Percentiles rank a stretch among this genome's conserved stretches.
phyloP scores from a whole-genome alignment of 345 rosid genomes.

The Citrus sp. region DNA sequence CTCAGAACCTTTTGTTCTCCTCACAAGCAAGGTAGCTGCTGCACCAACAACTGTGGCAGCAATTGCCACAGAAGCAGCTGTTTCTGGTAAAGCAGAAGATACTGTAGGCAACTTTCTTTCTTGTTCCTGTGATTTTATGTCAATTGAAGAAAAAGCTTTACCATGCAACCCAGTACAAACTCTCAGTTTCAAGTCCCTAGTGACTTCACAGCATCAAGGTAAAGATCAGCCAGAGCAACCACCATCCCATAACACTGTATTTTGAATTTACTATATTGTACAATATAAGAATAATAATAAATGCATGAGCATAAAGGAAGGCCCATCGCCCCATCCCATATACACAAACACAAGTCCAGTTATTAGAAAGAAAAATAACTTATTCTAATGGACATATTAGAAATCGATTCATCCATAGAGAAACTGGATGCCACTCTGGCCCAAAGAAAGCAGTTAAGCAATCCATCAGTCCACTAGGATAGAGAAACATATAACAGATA shows the following conservation, averaged over 20 bases:
- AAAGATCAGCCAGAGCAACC: constrained; percentile 13
- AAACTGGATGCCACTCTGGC: not conserved
- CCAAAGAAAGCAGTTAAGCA: not conserved
- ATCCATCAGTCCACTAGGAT: not conserved
- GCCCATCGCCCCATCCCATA: not conserved
- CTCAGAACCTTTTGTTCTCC: constrained; percentile 50
- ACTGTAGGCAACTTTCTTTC: constrained; percentile 25
- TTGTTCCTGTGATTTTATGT: constrained; percentile 24
- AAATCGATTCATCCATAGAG: not conserved
- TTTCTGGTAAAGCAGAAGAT: constrained; percentile 58
- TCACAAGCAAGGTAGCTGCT: constrained; percentile 73
- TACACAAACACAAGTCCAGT: not conserved
- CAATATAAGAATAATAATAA: not conserved
- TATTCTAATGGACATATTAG: not conserved
- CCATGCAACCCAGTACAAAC: constrained; percentile 8
- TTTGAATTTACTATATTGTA: not conserved
- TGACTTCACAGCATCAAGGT: constrained; percentile 27
- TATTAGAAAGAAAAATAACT: not conserved
- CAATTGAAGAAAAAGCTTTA: constrained; percentile 17
- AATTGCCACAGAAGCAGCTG: constrained; percentile 75
- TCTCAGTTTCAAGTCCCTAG: constrained; percentile 26
- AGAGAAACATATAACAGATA: not conserved
- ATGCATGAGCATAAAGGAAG: not conserved
- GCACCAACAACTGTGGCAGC: constrained; percentile 85
- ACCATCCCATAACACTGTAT: not conserved